Evolutionary conservation across 768 basidiomycete genomes (phyloP).

Genomic region (Asterophora parasitica): DNA sequence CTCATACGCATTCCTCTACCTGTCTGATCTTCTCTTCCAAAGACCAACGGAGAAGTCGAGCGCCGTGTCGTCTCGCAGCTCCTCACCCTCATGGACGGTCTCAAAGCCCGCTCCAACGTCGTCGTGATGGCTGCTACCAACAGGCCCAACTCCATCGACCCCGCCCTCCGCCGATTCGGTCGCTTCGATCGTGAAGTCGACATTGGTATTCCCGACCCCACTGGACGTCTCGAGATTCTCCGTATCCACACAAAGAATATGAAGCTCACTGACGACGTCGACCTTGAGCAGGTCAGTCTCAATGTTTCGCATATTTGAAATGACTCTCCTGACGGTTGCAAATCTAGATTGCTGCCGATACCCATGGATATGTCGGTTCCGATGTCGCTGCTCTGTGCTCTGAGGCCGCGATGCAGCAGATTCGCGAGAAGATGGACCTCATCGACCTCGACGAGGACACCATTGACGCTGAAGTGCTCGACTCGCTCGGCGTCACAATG

Average conservation of each 20-base stretch:
- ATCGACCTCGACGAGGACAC: slow-evolving; percentile 97
- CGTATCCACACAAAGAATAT: slow-evolving; percentile 99
- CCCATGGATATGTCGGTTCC: slow-evolving; percentile 98
- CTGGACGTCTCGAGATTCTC: slow-evolving; percentile 96
- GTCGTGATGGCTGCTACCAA: slow-evolving; percentile 99
- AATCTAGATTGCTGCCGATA: slow-evolving; percentile 91
- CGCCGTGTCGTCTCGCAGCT: slow-evolving; percentile 98
- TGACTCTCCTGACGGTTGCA: slow-evolving; percentile 5
- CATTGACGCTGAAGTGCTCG: slow-evolving; percentile 98
- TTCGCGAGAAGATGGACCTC: slow-evolving; percentile 99
- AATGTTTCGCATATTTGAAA: not conserved
- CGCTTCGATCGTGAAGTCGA: slow-evolving; percentile 99
- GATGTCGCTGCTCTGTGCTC: slow-evolving; percentile 97
- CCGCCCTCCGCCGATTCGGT: slow-evolving; percentile 96
- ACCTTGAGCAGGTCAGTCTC: slow-evolving; percentile 78
- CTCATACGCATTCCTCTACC: not conserved
- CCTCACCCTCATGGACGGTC: slow-evolving; percentile 97
- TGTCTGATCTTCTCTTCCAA: slow-evolving; percentile 4
- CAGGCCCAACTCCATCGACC: slow-evolving; percentile 98
- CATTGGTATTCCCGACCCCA: slow-evolving; percentile 98
- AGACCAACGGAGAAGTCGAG: slow-evolving; percentile 99
- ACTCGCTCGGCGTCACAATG: slow-evolving; percentile 99
- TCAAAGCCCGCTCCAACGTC: slow-evolving; percentile 97
- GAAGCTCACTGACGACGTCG: slow-evolving; percentile 96
- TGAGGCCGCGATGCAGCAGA: slow-evolving; percentile 99